Evolutionary conservation across 257 asterid species (phyloP).

Genomic region (Salvia hispanica): DNA sequence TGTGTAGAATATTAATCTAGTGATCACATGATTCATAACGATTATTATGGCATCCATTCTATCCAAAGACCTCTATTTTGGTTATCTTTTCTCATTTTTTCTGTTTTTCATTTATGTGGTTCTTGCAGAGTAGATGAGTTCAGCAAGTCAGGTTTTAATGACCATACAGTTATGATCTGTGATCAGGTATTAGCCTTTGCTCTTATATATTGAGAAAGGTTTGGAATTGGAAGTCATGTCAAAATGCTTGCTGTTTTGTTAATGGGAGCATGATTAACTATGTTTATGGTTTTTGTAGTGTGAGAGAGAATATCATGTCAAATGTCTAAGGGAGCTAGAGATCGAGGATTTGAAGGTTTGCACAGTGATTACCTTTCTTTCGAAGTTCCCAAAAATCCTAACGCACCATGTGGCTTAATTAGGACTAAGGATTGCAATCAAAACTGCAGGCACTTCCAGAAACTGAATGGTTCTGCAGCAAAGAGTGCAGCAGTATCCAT

Average conservation of each 20-base stretch:
- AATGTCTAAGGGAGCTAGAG: constrained; percentile 73
- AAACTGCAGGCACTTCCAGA: constrained; percentile 72
- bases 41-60: constrained; percentile 5
- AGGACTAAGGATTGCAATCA: constrained; percentile 21
- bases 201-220: constrained; percentile 5
- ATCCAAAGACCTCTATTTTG: neutral
- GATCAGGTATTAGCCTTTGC: constrained; percentile 63
- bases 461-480: constrained; percentile 82
- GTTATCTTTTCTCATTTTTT: neutral
- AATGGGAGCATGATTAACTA: constrained; percentile 16
- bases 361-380: neutral
- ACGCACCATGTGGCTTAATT: constrained; percentile 18
- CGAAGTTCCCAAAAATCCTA: neutral
- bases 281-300: constrained; percentile 54
- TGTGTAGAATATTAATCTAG: constrained; percentile 5
- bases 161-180: constrained; percentile 80
- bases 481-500: constrained; percentile 57
- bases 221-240: constrained; percentile 1
- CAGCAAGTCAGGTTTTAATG: constrained; percentile 58
- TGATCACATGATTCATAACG: constrained; percentile 3
- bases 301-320: constrained; percentile 87
- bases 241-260: constrained; percentile 20
- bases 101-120: constrained; percentile 17
- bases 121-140: constrained; percentile 70
- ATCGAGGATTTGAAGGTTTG: constrained; percentile 73